Conservation (phyloP, 2,329 filamentous ascomycete genomes). For the Sclerotiophoma versabilis region DNA sequence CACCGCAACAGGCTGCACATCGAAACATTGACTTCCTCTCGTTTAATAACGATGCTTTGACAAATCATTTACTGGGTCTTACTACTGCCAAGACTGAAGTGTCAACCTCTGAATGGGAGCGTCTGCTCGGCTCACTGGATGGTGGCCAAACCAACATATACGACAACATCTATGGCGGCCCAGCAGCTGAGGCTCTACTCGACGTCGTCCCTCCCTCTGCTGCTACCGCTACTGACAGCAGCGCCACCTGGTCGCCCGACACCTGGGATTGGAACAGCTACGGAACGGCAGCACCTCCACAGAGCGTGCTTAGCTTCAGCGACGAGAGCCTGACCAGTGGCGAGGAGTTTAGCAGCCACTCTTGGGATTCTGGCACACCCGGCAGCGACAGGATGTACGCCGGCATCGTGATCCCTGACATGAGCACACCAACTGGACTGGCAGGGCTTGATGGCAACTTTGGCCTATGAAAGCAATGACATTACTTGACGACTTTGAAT, state of each 20-base stretch:
- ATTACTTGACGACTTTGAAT: background rate
- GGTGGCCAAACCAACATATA: conserved; percentile 84
- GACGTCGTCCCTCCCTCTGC: conserved; percentile 42
- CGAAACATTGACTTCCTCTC: conserved; percentile 59
- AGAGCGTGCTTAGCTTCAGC: conserved; percentile 66
- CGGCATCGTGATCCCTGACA: conserved; percentile 47
- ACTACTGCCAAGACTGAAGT: conserved; percentile 56
- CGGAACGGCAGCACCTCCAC: conserved; percentile 47
- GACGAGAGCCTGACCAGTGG: conserved; percentile 66
- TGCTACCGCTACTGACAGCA: conserved; percentile 38
- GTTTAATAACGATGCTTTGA: conserved; percentile 51
- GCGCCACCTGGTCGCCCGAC: conserved; percentile 45
- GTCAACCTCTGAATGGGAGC: conserved; percentile 79
- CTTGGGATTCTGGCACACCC: conserved; percentile 40
- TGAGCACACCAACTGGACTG: conserved; percentile 37
- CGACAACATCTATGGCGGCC: conserved; percentile 78
- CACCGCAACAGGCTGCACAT: conserved; percentile 28
- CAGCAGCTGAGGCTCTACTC: conserved; percentile 52
- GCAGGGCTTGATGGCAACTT: conserved; percentile 52
- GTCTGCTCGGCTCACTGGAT: conserved; percentile 79
- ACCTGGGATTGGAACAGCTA: conserved; percentile 45
- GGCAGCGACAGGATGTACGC: conserved; percentile 44
- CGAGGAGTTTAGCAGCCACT: conserved; percentile 48
- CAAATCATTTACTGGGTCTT: conserved; percentile 38
- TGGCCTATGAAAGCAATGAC: conserved; percentile 41